A percentile compares a stretch with the other conserved stretches of the same genome.
phyloP scores from a whole-genome alignment of 441 rosid species.

The Manihot esculenta region DNA sequence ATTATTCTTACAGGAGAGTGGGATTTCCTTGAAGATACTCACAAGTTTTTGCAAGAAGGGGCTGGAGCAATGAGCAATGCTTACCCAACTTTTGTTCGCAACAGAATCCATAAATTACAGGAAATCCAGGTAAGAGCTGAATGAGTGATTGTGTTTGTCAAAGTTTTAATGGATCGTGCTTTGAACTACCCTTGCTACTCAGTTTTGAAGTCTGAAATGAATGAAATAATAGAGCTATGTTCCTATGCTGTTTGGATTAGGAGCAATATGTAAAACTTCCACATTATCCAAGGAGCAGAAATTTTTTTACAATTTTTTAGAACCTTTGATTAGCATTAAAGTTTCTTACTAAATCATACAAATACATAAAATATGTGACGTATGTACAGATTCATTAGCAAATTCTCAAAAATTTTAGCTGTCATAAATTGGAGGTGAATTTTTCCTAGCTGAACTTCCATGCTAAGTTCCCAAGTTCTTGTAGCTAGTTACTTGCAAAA shows the following conservation, averaged over 20 bases:
- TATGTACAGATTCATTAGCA: background rate
- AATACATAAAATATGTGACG: background rate
- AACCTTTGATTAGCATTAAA: background rate
- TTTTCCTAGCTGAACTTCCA: background rate
- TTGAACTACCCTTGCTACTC: background rate
- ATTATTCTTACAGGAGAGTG: constrained; percentile 71
- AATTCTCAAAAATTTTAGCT: background rate
- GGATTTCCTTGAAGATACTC: constrained; percentile 58
- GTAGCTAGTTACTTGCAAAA: background rate
- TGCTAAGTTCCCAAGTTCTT: background rate
- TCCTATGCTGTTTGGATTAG: background rate
- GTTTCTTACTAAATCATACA: background rate
- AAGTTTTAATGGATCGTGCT: background rate
- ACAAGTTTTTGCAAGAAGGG: constrained; percentile 34
- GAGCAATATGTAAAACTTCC: background rate
- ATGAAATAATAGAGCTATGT: background rate
- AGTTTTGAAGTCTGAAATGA: background rate
- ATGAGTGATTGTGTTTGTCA: background rate
- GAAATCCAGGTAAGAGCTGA: constrained; percentile 48
- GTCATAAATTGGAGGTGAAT: background rate
- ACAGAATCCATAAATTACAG: constrained; percentile 56
- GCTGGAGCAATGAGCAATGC: constrained; percentile 26
- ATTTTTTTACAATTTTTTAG: background rate
- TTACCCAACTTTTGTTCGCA: constrained; percentile 72
- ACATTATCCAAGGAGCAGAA: background rate